Evolutionary conservation across 306 rosid species (phyloP).

Genomic region (Prunus davidiana): DNA sequence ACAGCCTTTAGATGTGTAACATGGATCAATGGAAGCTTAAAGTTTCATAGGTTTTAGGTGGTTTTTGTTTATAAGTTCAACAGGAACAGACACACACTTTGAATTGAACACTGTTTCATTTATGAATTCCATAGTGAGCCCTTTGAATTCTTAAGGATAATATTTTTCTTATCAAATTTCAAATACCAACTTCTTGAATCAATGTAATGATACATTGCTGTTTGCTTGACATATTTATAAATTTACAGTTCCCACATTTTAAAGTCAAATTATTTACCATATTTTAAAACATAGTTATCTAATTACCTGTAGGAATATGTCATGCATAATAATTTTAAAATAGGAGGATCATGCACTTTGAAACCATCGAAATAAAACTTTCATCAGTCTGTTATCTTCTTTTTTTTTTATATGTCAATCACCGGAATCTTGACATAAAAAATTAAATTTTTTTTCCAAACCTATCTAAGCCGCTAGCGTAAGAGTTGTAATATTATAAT

Average conservation of each 20-base stretch:
- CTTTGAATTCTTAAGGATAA: no score
- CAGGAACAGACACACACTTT: not conserved
- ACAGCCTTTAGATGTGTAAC: slow-evolving; percentile 49
- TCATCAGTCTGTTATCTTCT: not conserved
- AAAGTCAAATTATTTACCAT: not conserved
- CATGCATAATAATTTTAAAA: not conserved
- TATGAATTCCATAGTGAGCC: no score
- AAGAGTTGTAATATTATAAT: not conserved
- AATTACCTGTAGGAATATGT: not conserved
- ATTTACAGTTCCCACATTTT: not conserved
- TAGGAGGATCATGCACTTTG: not conserved
- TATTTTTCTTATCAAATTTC: not conserved
- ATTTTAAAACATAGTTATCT: not conserved
- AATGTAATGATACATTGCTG: no score
- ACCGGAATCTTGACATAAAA: not conserved
- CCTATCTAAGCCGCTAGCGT: slow-evolving; percentile 24
- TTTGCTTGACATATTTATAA: not conserved
- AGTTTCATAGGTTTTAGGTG: slow-evolving; percentile 5
- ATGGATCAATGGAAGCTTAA: not conserved
- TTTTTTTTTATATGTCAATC: no score
- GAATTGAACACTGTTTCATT: not conserved
- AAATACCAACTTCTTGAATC: not conserved
- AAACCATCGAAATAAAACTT: not conserved
- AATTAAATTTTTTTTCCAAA: not conserved
- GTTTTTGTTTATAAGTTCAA: not conserved